Evolutionary conservation across 768 basidiomycete genomes (phyloP).

Genomic region (Auricularia sp.): DNA sequence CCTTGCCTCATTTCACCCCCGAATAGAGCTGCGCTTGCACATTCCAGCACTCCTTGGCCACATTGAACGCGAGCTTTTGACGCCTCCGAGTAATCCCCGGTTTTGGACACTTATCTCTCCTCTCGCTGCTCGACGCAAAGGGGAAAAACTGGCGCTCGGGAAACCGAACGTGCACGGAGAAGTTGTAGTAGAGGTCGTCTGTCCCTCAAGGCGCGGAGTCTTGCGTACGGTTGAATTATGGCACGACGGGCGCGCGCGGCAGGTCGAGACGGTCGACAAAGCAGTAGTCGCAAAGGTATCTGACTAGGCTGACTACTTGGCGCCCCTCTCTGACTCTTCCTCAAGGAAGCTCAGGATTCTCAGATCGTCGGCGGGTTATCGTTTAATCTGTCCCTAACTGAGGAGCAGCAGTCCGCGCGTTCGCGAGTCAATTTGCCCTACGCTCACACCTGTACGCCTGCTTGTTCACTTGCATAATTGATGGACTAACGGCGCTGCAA

Average conservation of each 20-base stretch:
- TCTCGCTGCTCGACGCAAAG: constrained; percentile 47
- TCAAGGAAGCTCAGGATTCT: constrained; percentile 12
- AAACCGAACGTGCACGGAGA: constrained; percentile 36
- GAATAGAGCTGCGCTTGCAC: constrained; percentile 57
- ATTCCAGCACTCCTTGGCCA: constrained; percentile 59
- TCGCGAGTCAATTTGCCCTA: constrained; percentile 85
- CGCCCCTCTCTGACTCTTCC: constrained; percentile 9
- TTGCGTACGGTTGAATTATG: constrained; percentile 60
- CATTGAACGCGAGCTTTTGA: constrained; percentile 60
- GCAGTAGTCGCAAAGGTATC: background rate
- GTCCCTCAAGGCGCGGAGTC: constrained; percentile 44
- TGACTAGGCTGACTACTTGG: background rate
- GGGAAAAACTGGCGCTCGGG: constrained; percentile 52
- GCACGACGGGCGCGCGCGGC: constrained; percentile 21
- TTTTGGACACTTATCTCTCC: constrained; percentile 77
- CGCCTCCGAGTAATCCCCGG: constrained; percentile 61
- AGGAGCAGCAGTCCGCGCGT: constrained; percentile 67
- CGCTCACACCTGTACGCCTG: constrained; percentile 59
- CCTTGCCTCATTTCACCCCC: constrained; percentile 53
- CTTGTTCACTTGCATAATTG: too few relatives aligned
- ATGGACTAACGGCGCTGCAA: too few relatives aligned
- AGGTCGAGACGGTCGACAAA: constrained; percentile 25
- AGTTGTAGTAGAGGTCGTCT: constrained; percentile 47
- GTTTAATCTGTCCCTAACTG: constrained; percentile 81
- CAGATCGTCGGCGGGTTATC: constrained; percentile 29